These are phyloP conservation scores for Kazachstania viticola DNA, from an alignment of 805 yeast genomes.

Conservation along the genomic window DNA sequence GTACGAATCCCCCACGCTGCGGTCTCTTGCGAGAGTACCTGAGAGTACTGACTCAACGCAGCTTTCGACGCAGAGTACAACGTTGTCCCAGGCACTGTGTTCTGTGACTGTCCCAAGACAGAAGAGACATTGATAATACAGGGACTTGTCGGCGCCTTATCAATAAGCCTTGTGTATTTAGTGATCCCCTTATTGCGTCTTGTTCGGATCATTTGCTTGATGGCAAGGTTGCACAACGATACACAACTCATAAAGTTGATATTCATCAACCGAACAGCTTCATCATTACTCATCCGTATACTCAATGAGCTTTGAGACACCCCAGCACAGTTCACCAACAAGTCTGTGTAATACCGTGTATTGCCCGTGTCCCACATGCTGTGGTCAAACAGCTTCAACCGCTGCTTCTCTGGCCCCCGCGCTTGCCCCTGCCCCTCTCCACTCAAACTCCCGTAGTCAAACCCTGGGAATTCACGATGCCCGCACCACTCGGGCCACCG, in stretches of 20 bases:
- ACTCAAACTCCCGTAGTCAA: constrained; percentile 3
- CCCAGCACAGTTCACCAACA: constrained; percentile 26
- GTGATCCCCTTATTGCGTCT: background rate
- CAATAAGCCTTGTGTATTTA: too few relatives aligned
- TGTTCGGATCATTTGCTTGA: constrained; percentile 14
- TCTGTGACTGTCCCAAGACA: constrained; percentile 11
- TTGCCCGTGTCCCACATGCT: background rate
- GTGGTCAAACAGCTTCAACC: too few relatives aligned
- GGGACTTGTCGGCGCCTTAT: too few relatives aligned
- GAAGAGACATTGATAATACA: constrained; percentile 23
- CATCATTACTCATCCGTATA: constrained; percentile 8
- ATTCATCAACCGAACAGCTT: constrained; percentile 15
- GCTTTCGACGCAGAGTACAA: constrained; percentile 25
- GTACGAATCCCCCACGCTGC: constrained; percentile 11
- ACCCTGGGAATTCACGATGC: constrained; percentile 6
- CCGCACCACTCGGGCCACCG: constrained; percentile 22
- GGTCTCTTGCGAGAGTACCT: constrained; percentile 15
- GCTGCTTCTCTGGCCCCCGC: too few relatives aligned
- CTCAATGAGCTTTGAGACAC: constrained; percentile 19
- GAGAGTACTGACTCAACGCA: constrained; percentile 18
- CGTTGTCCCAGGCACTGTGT: constrained; percentile 18
- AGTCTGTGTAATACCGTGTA: constrained; percentile 9
- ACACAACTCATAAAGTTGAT: constrained; percentile 20
- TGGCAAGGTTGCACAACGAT: constrained; percentile 12
- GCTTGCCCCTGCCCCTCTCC: constrained; percentile 1